phyloP scores from a whole-genome alignment of 1,139 yeast species.

The Blastobotrys proliferans region DNA sequence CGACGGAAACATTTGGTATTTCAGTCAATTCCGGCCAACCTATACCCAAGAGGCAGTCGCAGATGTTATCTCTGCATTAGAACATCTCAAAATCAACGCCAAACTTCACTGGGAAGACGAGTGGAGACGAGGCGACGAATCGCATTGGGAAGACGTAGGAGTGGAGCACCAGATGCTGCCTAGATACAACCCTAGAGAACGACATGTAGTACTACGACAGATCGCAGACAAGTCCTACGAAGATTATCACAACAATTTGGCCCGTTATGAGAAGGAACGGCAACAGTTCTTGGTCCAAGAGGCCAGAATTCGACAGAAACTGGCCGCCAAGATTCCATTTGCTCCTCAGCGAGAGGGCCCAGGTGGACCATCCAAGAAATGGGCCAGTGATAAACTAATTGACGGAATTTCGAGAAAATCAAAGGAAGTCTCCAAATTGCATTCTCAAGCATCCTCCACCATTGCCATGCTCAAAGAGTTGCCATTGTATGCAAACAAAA shows the following conservation, averaged over 20 bases:
- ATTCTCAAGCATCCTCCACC: conserved; percentile 14
- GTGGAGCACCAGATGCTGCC: conserved; percentile 61
- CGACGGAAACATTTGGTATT: conserved; percentile 74
- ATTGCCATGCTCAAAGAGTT: conserved; percentile 10
- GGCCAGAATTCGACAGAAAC: conserved; percentile 9
- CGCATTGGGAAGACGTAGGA: conserved; percentile 49
- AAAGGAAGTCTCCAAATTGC: conserved; percentile 8
- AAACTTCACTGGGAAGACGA: conserved; percentile 73
- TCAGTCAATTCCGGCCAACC: conserved; percentile 78
- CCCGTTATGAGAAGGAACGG: conserved; percentile 6
- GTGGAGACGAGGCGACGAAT: conserved; percentile 80
- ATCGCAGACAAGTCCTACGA: conserved; percentile 37
- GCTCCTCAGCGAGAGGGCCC: conserved; percentile 12
- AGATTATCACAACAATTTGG: conserved; percentile 8
- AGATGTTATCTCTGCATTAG: conserved; percentile 69
- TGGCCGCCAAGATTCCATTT: conserved; percentile 7
- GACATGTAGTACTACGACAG: conserved; percentile 57
- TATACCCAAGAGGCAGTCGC: conserved; percentile 91
- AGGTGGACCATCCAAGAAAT: conserved; percentile 17
- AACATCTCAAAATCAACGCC: conserved; percentile 38
- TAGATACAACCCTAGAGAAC: conserved; percentile 59
- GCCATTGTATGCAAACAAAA: conserved; percentile 13
- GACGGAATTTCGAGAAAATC: conserved; percentile 11
- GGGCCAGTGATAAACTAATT: conserved; percentile 10
- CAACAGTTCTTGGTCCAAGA: conserved; percentile 9